Conservation (phyloP, 805 yeast species). For the Candida nitratophila region DNA sequence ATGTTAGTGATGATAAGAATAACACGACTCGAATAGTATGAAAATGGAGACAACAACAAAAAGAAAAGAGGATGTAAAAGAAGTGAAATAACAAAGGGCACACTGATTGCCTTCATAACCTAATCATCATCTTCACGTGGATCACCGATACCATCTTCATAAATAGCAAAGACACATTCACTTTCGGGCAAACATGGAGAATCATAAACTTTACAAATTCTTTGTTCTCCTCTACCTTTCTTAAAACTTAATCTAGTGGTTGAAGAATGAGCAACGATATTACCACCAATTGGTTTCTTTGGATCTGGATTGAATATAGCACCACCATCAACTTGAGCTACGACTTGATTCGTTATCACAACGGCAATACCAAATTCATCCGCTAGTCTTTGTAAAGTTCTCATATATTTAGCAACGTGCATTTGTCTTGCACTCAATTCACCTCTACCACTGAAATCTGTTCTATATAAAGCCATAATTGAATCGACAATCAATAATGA, state of each 20-base stretch:
- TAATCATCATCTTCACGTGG: slow-evolving; percentile 68
- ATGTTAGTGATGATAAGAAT: too few species aligned
- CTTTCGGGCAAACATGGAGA: slow-evolving; percentile 96
- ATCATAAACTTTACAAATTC: slow-evolving; percentile 91
- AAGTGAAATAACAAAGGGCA: too few species aligned
- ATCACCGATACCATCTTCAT: slow-evolving; percentile 95
- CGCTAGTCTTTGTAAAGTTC: slow-evolving; percentile 85
- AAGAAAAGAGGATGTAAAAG: too few species aligned
- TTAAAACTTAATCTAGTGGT: slow-evolving; percentile 87
- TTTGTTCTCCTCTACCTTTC: slow-evolving; percentile 86
- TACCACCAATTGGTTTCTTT: slow-evolving; percentile 97
- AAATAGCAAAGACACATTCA: slow-evolving; percentile 91
- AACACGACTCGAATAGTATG: too few species aligned
- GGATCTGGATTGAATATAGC: slow-evolving; percentile 88
- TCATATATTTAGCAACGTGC: slow-evolving; percentile 89
- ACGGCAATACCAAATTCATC: slow-evolving; percentile 98
- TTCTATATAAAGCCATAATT: slow-evolving; percentile 91
- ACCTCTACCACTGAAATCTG: slow-evolving; percentile 93
- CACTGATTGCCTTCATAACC: too few species aligned
- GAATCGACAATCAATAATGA: slow-evolving; percentile 91
- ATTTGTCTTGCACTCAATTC: slow-evolving; percentile 91
- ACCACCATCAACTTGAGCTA: slow-evolving; percentile 95
- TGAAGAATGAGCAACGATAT: slow-evolving; percentile 93
- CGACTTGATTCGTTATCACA: slow-evolving; percentile 92
- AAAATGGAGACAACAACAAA: too few species aligned